Evolutionary conservation across 139 green algal genomes (phyloP).

Genomic region (Coelastrella sp.): DNA sequence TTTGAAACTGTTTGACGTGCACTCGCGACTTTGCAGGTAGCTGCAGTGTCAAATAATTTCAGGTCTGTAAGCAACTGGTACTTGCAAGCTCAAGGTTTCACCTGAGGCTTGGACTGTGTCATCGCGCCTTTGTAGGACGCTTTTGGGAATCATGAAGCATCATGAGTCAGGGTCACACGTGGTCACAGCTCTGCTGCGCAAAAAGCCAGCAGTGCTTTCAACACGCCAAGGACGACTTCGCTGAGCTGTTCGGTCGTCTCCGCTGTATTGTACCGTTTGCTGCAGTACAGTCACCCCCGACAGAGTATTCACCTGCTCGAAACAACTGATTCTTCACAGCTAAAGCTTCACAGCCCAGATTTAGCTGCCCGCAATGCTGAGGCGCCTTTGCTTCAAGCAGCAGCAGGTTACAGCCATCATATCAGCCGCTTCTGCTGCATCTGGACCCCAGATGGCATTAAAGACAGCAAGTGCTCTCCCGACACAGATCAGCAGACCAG

Average conservation of each 20-base stretch:
- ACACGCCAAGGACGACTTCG: background rate
- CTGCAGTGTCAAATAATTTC: background rate
- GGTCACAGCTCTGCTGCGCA: background rate
- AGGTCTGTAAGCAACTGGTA: background rate
- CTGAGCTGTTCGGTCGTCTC: background rate
- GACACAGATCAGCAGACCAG: too few relatives aligned
- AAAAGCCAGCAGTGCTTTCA: background rate
- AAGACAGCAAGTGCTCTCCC: too few relatives aligned
- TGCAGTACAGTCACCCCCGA: too few relatives aligned
- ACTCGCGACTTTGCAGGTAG: background rate
- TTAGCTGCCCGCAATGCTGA: too few relatives aligned
- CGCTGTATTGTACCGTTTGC: too few relatives aligned
- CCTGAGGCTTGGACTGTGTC: background rate
- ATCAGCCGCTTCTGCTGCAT: too few relatives aligned
- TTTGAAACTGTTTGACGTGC: background rate
- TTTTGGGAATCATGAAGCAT: constrained; percentile 5
- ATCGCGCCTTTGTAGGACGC: background rate
- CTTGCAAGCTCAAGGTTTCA: background rate
- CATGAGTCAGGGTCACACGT: background rate
- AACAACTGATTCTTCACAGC: too few relatives aligned
- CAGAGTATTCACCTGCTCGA: too few relatives aligned
- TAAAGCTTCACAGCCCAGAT: too few relatives aligned
- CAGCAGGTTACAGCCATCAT: too few relatives aligned
- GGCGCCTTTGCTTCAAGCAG: too few relatives aligned
- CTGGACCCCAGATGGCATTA: too few relatives aligned